These are phyloP conservation scores for Sphaerostilbella broomeana DNA, from an alignment of 2,329 filamentous ascomycete species.

Conservation along the genomic window DNA sequence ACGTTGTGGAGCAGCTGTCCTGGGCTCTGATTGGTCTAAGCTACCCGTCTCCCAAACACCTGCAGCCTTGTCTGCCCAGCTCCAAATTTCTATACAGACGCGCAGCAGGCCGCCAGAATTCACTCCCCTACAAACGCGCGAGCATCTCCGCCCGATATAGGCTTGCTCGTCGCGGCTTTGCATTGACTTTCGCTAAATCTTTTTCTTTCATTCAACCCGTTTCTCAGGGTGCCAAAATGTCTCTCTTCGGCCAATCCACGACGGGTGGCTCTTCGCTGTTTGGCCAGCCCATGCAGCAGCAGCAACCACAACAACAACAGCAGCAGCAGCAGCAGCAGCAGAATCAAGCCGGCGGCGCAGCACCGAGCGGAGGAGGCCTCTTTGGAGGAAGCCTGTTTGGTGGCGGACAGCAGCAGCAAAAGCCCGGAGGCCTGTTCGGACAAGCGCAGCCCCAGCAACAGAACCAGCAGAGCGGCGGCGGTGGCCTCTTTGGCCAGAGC, in stretches of 20 bases:
- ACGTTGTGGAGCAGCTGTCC: conserved; percentile 8
- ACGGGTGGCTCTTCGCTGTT: conserved; percentile 17
- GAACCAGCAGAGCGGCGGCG: conserved; percentile 18
- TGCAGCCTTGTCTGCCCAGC: conserved; percentile 21
- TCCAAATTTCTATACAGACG: conserved; percentile 27
- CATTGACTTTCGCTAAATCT: conserved; percentile 12
- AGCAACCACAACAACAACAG: conserved; percentile 13
- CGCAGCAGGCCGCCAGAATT: conserved; percentile 14
- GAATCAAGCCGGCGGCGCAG: conserved; percentile 11
- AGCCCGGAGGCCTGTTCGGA: conserved; percentile 14
- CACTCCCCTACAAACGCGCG: conserved; percentile 13
- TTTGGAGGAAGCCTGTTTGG: conserved; percentile 18
- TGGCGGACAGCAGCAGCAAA: conserved; percentile 16
- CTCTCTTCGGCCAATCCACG: conserved; percentile 29
- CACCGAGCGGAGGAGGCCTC: conserved; percentile 14
- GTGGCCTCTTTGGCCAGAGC: conserved; percentile 26
- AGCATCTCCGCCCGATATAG: conserved; percentile 8
- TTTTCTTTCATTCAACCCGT: conserved; percentile 6
- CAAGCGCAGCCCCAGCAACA: conserved; percentile 13
- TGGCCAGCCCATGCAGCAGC: conserved; percentile 16
- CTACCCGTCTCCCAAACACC: conserved; percentile 20
- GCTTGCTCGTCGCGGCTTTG: conserved; percentile 9
- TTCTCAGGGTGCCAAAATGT: conserved; percentile 21
- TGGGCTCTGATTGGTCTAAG: conserved; percentile 29
- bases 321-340: conserved; percentile 13